Conservation (phyloP, 306 rosid genomes). For the Urtica urens region DNA sequence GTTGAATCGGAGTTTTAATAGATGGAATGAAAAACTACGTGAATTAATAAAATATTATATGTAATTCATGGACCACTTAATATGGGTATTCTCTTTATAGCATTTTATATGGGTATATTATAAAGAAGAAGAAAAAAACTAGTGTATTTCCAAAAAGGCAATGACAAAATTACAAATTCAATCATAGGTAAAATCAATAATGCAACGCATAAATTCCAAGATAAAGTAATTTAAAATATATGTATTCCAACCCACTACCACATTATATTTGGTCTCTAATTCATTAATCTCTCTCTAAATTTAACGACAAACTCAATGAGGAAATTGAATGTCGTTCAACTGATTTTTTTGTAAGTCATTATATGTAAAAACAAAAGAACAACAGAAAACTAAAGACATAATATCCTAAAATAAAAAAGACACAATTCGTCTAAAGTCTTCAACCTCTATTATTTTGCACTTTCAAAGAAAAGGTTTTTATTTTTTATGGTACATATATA, state of each 20-base stretch:
- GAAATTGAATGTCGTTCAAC: neutral
- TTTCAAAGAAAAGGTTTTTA: neutral
- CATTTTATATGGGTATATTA: neutral
- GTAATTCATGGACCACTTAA: neutral
- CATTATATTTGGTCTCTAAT: slow-evolving; percentile 2
- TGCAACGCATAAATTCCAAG: neutral
- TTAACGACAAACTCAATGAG: slow-evolving; percentile 5
- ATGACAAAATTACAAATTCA: slow-evolving; percentile 3
- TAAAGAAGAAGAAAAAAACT: no score
- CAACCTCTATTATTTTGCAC: neutral
- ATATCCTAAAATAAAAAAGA: neutral
- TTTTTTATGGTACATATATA: neutral
- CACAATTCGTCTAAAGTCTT: slow-evolving; percentile 1
- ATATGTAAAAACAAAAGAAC: no score
- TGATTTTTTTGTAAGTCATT: neutral
- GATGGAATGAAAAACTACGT: slow-evolving; percentile 5
- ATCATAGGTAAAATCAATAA: neutral
- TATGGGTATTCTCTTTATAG: neutral
- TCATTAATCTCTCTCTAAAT: neutral
- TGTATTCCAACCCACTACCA: neutral
- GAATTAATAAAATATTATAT: neutral
- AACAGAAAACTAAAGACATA: neutral
- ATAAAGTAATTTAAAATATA: neutral
- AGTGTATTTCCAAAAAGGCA: neutral
- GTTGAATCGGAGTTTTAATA: slow-evolving; percentile 16